A percentile compares a stretch with the other conserved stretches of the same genome.
These are phyloP conservation scores for Canavalia ensiformis DNA, from an alignment of 306 rosid species.

Conservation along the genomic window DNA sequence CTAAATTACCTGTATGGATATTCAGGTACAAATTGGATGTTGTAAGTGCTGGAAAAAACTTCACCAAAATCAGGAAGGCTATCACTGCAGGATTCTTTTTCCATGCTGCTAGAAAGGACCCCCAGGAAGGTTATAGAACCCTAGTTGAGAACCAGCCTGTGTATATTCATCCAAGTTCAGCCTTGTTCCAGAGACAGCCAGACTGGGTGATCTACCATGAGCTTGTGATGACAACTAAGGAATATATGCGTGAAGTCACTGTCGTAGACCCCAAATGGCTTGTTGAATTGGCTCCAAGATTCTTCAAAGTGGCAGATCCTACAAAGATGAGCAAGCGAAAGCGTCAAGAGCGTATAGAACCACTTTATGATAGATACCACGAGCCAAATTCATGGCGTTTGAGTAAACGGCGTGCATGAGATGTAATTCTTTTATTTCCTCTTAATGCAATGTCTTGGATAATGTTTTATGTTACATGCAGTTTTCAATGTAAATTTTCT, in stretches of 20 bases:
- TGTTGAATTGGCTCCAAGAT: conserved; percentile 88
- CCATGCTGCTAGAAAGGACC: conserved; percentile 85
- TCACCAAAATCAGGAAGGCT: conserved; percentile 84
- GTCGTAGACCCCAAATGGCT: conserved; percentile 91
- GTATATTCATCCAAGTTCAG: conserved; percentile 86
- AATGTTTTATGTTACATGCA: conserved; percentile 11
- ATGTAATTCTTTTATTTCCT: conserved; percentile 30
- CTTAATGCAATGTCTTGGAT: conserved; percentile 23
- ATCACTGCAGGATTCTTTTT: conserved; percentile 89
- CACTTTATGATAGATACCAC: conserved; percentile 87
- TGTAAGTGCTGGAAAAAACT: conserved; percentile 83
- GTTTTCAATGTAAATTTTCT: conserved; percentile 39
- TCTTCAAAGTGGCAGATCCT: conserved; percentile 83
- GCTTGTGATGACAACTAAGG: conserved; percentile 90
- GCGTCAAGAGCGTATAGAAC: conserved; percentile 84
- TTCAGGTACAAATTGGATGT: conserved; percentile 90
- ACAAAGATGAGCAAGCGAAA: conserved; percentile 86
- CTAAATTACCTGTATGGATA: conserved; percentile 32
- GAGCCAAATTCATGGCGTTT: conserved; percentile 97
- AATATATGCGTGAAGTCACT: conserved; percentile 89
- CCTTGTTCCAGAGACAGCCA: conserved; percentile 86
- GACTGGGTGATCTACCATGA: conserved; percentile 96
- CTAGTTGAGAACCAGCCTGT: conserved; percentile 90
- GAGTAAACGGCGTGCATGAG: conserved; percentile 85
- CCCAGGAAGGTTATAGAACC: conserved; percentile 91